Evolutionary conservation across 1,139 yeast genomes (phyloP).

Genomic region (Pichia sp.): DNA sequence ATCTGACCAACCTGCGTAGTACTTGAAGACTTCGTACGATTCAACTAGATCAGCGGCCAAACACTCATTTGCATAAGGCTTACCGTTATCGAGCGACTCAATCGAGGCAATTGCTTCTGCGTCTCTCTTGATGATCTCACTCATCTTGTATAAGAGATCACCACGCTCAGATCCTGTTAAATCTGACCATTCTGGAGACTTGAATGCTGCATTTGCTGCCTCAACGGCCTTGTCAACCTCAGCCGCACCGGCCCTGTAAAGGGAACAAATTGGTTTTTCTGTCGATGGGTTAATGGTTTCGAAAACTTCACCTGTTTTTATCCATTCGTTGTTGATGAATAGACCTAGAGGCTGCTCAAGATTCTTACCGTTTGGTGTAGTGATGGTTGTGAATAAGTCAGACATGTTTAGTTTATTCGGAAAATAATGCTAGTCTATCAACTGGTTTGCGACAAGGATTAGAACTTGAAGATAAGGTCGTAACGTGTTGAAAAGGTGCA

Average conservation of each 20-base stretch:
- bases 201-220: slow-evolving; percentile 56
- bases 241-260: slow-evolving; percentile 59
- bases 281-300: slow-evolving; percentile 53
- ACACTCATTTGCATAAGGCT: slow-evolving; percentile 40
- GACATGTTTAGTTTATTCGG: slow-evolving; percentile 5
- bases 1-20: slow-evolving; percentile 85
- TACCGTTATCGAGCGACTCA: slow-evolving; percentile 60
- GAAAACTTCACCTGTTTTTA: slow-evolving; percentile 48
- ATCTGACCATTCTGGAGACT: slow-evolving; percentile 38
- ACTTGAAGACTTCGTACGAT: slow-evolving; percentile 52
- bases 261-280: slow-evolving; percentile 60
- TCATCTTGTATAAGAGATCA: slow-evolving; percentile 43
- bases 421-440: background rate
- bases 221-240: slow-evolving; percentile 63
- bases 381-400: slow-evolving; percentile 37
- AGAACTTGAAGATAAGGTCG: too few relatives aligned
- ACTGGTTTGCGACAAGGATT: background rate
- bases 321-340: slow-evolving; percentile 75
- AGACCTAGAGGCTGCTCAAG: slow-evolving; percentile 70
- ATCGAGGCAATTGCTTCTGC: slow-evolving; percentile 49
- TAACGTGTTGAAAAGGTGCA: background rate
- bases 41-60: slow-evolving; percentile 52
- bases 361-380: slow-evolving; percentile 57
- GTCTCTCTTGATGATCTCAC: slow-evolving; percentile 48
- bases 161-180: slow-evolving; percentile 45